phyloP scores from a whole-genome alignment of 192 early-diverging fungal genomes.

The Gamsiella multidivaricata region DNA sequence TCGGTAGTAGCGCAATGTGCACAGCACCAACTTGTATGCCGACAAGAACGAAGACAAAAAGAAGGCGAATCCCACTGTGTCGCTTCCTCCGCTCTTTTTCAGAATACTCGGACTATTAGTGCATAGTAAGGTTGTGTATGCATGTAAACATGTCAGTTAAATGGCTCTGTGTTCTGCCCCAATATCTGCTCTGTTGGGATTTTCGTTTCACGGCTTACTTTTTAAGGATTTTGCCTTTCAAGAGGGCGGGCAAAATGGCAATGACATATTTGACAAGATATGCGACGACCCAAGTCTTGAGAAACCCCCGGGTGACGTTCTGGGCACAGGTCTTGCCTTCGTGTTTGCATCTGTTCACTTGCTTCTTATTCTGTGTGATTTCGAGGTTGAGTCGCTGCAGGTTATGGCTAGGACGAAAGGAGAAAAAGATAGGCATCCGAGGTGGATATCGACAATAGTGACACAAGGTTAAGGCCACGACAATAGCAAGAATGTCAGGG shows the following conservation, averaged over 20 bases:
- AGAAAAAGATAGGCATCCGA: neutral
- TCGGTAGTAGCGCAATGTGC: slow-evolving; percentile 64
- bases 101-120: slow-evolving; percentile 55
- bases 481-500: neutral
- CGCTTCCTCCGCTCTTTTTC: slow-evolving; percentile 63
- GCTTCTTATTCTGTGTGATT: slow-evolving; percentile 33
- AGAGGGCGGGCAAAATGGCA: slow-evolving; percentile 60
- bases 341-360: slow-evolving; percentile 62
- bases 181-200: too few relatives aligned
- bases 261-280: slow-evolving; percentile 71
- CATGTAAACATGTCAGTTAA: neutral
- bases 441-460: neutral
- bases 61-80: slow-evolving; percentile 72
- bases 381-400: slow-evolving; percentile 55
- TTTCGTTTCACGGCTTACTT: slow-evolving; percentile 37
- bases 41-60: slow-evolving; percentile 74
- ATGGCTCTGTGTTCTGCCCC: too few relatives aligned
- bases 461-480: neutral
- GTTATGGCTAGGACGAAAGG: slow-evolving; percentile 53
- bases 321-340: slow-evolving; percentile 71
- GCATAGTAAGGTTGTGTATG: neutral
- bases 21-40: slow-evolving; percentile 72
- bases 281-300: slow-evolving; percentile 71
- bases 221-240: slow-evolving; percentile 67
- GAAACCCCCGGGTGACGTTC: slow-evolving; percentile 70